Evolutionary conservation across 768 basidiomycete species (phyloP).

Genomic region (Mycena haematopus): DNA sequence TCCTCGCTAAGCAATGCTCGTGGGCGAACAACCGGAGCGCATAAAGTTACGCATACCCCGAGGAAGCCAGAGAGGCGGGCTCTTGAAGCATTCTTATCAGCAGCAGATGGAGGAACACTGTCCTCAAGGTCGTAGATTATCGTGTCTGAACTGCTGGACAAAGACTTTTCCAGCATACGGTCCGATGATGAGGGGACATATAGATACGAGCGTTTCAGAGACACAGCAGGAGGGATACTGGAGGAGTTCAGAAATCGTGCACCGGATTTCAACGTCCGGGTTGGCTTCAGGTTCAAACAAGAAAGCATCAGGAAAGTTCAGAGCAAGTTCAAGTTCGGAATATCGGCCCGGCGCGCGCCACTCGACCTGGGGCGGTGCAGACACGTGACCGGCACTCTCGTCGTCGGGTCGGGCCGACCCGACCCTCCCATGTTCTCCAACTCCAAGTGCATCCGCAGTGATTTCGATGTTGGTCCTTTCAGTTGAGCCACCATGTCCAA

Average conservation of each 20-base stretch:
- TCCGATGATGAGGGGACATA: constrained; percentile 85
- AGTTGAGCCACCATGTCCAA: constrained; percentile 31
- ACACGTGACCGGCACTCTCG: too few species aligned
- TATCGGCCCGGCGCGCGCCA: too few species aligned
- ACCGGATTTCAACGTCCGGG: not conserved
- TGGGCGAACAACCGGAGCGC: constrained; percentile 3
- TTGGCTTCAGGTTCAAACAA: constrained; percentile 2
- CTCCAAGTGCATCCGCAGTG: too few species aligned
- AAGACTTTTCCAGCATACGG: constrained; percentile 82
- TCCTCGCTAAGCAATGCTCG: constrained; percentile 30
- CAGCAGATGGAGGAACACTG: constrained; percentile 71
- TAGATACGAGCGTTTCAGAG: constrained; percentile 60
- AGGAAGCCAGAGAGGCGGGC: constrained; percentile 61
- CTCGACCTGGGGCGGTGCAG: too few species aligned
- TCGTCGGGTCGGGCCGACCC: too few species aligned
- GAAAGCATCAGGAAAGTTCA: not conserved
- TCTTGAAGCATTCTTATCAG: constrained; percentile 67
- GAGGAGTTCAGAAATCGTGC: constrained; percentile 6
- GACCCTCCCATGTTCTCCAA: too few species aligned
- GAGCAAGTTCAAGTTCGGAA: not conserved
- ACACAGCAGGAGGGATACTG: not conserved
- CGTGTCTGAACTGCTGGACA: constrained; percentile 67
- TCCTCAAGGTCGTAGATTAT: constrained; percentile 92
- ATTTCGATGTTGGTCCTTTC: not conserved
- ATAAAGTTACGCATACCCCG: constrained; percentile 41